Evolutionary conservation across 2,329 filamentous ascomycete species (phyloP), one percentile per base, ranked within the genome.

Genomic region (Scopulariopsis brevicaulis): DNA sequence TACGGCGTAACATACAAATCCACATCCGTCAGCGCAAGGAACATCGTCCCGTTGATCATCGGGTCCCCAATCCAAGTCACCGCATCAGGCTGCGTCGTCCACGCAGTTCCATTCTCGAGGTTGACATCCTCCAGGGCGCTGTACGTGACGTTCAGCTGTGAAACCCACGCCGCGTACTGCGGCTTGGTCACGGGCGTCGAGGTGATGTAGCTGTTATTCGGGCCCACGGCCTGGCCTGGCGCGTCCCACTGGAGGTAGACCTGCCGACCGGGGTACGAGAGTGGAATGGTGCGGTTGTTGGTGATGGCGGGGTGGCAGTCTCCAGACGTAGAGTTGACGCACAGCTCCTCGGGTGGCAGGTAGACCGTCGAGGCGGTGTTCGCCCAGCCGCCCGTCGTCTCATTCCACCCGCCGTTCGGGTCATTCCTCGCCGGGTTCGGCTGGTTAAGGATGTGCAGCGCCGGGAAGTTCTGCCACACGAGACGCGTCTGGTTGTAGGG

Each of bases 391-490:
- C 83, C 83, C 0, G 78, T 75, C 0, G 85, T 87, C 70, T 90
- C 87, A 63, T 84, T 85, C 63, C 74, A 76, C 1, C 76, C 79
- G 7, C 82, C 71, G 4, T 85, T 82, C 15, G 82, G 82, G 58
- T 87, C 82, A 67, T 84, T 75, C 28, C 86, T 82, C 10, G 83
- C 83, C 24, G 85, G 79, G 70, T 92, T 93, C 2, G 89, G 85
- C 67, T 93, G 85, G 72, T 93, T 92, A 34, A 87, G 74, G 55
- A 94, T 77, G 63, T 79, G 76, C 18, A 94, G 73, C 0, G 81
- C 78, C 0, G 89, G 90, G 73, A 89, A 92, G 74, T 95, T 95
- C 68, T 93, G 87, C 89, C 90, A 95, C 25, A 84, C 79, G 34
- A 95, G 75, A 7, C 88, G 83, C 1, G 88, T 93, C 63, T 86